phyloP scores from a whole-genome alignment of 2,329 filamentous ascomycete genomes.

The Colletotrichum chrysophilum region DNA sequence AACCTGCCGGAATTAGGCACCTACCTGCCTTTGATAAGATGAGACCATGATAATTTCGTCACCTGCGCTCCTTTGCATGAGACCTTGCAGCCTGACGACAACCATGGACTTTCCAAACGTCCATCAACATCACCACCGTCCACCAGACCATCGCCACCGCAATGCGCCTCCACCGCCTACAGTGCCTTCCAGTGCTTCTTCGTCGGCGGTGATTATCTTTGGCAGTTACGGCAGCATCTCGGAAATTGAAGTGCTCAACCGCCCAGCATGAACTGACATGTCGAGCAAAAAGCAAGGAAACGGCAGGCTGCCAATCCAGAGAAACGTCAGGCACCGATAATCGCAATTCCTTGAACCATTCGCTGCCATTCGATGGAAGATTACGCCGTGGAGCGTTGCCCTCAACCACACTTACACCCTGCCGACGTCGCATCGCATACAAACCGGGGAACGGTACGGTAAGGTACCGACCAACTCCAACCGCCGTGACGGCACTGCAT shows the following conservation, averaged over 20 bases:
- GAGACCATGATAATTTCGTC: neutral
- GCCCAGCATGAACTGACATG: neutral
- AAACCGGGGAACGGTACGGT: neutral
- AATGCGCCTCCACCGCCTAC: neutral
- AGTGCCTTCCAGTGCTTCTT: neutral
- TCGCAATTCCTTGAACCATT: neutral
- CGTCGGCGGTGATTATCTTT: neutral
- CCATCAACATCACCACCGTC: neutral
- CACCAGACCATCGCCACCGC: neutral
- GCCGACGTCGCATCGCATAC: neutral
- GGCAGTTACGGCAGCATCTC: neutral
- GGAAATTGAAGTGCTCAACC: neutral
- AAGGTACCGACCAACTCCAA: neutral
- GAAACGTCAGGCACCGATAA: neutral
- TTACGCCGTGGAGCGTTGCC: conserved; percentile 2
- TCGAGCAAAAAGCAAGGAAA: conserved; percentile 3
- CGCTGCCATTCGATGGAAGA: neutral
- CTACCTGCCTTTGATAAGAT: neutral
- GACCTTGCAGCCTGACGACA: neutral
- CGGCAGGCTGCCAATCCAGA: neutral
- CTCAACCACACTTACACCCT: conserved; percentile 5
- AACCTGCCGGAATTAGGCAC: neutral
- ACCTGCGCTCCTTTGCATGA: neutral
- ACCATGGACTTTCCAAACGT: neutral
- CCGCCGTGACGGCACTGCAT: neutral